These are phyloP conservation scores for Ophiostoma triangulosporum DNA, from an alignment of 2,329 filamentous ascomycete species.

Conservation along the genomic window DNA sequence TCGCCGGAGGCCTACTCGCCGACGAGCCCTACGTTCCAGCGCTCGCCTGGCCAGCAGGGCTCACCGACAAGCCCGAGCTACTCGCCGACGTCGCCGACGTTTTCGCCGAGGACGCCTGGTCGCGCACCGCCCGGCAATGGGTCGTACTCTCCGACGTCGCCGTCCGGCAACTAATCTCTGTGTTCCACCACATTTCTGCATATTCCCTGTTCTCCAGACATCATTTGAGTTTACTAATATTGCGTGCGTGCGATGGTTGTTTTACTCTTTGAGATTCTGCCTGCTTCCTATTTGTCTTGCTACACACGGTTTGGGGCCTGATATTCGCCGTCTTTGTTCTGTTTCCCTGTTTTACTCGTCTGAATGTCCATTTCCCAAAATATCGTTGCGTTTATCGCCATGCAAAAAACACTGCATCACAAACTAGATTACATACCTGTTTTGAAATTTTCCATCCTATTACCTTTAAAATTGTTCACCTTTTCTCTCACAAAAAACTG, in stretches of 20 bases:
- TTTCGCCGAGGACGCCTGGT: constrained; percentile 31
- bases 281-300: neutral
- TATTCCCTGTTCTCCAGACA: neutral
- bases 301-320: neutral
- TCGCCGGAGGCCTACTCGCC: constrained; percentile 52
- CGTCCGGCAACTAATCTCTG: constrained; percentile 20
- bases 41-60: constrained; percentile 37
- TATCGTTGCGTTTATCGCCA: neutral
- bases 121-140: constrained; percentile 23
- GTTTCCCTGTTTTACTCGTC: neutral
- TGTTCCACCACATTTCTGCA: neutral
- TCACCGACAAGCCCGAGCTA: constrained; percentile 57
- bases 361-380: neutral
- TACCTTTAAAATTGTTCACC: neutral
- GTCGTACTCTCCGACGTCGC: constrained; percentile 28
- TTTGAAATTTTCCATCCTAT: neutral
- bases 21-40: constrained; percentile 47
- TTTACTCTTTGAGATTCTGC: neutral
- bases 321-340: neutral
- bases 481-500: neutral
- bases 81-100: constrained; percentile 48
- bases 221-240: neutral
- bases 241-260: neutral
- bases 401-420: neutral
- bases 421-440: neutral